Evolutionary conservation across 176 grass and related monocot genomes (phyloP).

Genomic region (Lolium multiflorum): DNA sequence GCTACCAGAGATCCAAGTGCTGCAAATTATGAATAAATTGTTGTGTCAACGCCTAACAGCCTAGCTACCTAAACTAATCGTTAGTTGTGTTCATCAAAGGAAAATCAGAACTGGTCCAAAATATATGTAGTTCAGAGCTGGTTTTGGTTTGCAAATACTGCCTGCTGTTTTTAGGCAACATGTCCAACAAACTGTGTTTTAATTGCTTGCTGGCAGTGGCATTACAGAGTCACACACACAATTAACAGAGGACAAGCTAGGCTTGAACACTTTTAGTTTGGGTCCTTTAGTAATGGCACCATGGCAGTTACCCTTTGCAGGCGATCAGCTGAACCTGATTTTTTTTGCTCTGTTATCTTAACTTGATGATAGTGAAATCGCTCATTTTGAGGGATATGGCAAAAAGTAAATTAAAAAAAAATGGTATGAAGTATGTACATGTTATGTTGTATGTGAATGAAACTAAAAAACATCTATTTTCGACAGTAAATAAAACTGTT

Average conservation of each 20-base stretch:
- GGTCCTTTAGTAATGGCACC: neutral
- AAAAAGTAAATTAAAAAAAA: neutral
- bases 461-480: conserved; percentile 12
- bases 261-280: neutral
- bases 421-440: neutral
- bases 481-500: neutral
- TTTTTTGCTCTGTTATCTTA: neutral
- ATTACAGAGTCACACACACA: neutral
- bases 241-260: neutral
- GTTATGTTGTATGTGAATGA: neutral
- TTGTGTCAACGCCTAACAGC: neutral
- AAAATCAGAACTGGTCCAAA: neutral
- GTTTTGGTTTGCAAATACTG: conserved; percentile 19
- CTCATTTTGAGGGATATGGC: neutral
- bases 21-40: neutral
- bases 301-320: neutral
- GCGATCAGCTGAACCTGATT: neutral
- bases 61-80: conserved; percentile 17
- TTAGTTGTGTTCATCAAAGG: neutral
- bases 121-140: neutral
- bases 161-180: neutral
- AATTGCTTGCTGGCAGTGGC: conserved; percentile 3
- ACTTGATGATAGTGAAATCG: neutral
- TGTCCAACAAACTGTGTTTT: neutral
- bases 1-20: neutral